These are phyloP conservation scores for Globisporangium parvum DNA, from an alignment of 352 stramenopile genomes.

Conservation along the genomic window DNA sequence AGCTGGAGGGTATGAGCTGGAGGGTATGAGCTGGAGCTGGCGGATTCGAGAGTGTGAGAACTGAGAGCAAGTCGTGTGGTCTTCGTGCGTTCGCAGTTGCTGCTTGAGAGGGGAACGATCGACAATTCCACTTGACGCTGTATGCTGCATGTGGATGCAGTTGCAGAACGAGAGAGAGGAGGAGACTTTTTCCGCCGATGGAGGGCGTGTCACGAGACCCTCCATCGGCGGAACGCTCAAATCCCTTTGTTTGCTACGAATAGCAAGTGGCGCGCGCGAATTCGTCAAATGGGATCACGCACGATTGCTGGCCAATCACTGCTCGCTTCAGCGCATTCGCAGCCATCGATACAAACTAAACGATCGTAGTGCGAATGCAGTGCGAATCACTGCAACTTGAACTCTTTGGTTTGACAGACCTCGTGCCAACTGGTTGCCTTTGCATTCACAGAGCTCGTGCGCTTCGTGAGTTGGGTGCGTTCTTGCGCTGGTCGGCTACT, in stretches of 20 bases:
- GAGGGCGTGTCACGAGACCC: constrained; percentile 5
- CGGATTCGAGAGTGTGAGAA: constrained; percentile 9
- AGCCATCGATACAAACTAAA: no score
- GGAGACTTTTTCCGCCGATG: constrained; percentile 29
- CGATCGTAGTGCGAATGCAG: not conserved
- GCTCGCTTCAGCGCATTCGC: not conserved
- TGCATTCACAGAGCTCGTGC: not conserved
- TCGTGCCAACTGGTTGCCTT: not conserved
- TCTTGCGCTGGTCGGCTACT: no score
- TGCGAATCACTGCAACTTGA: not conserved
- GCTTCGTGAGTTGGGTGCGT: no score
- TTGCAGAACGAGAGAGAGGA: constrained; percentile 1
- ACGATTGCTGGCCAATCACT: no score
- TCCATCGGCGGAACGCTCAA: not conserved
- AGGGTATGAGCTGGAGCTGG: not conserved
- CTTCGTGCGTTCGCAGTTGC: not conserved
- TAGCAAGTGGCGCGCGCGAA: not conserved
- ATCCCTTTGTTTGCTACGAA: not conserved
- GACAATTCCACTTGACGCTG: not conserved
- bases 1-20: not conserved
- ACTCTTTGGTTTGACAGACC: no score
- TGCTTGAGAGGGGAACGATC: not conserved
- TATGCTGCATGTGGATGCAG: not conserved
- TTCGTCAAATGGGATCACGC: no score
- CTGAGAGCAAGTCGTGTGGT: no score